Conservation (phyloP, 257 asterid species). For the Penstemon newberryi region DNA sequence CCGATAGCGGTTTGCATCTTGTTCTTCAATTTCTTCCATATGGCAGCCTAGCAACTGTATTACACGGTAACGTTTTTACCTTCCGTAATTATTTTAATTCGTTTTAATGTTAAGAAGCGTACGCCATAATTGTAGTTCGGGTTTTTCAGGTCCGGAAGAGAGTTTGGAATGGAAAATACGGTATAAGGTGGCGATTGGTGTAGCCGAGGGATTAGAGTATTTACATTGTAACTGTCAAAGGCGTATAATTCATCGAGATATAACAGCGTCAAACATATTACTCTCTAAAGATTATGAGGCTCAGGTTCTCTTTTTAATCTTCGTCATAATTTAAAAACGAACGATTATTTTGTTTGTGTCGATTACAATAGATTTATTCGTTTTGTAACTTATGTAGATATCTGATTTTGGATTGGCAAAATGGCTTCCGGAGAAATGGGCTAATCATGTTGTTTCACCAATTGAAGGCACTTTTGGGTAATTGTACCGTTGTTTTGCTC, state of each 20-base stretch:
- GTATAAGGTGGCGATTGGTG: conserved; percentile 69
- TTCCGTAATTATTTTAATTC: neutral
- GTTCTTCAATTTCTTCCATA: conserved; percentile 74
- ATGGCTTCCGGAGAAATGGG: conserved; percentile 96
- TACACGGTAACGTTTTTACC: conserved; percentile 56
- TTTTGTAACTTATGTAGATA: conserved; percentile 51
- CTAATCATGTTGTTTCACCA: conserved; percentile 87
- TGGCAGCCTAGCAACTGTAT: conserved; percentile 73
- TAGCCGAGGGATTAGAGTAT: conserved; percentile 86
- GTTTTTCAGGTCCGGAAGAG: conserved; percentile 53
- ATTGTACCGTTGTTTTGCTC: too few relatives aligned
- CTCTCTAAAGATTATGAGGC: conserved; percentile 76
- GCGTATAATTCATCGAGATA: conserved; percentile 90
- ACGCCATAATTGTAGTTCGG: neutral
- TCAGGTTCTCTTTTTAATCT: conserved; percentile 51
- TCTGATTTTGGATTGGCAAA: conserved; percentile 95
- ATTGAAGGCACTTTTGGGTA: conserved; percentile 99
- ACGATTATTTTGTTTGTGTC: neutral
- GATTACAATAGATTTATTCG: neutral
- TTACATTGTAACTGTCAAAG: conserved; percentile 80
- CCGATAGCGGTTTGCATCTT: conserved; percentile 70
- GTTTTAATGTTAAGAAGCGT: too few relatives aligned
- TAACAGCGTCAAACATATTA: conserved; percentile 88
- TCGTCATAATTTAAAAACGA: neutral
- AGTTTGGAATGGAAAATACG: conserved; percentile 66